Evolutionary conservation across 345 rosid genomes (phyloP).

Genomic region (Adansonia digitata): DNA sequence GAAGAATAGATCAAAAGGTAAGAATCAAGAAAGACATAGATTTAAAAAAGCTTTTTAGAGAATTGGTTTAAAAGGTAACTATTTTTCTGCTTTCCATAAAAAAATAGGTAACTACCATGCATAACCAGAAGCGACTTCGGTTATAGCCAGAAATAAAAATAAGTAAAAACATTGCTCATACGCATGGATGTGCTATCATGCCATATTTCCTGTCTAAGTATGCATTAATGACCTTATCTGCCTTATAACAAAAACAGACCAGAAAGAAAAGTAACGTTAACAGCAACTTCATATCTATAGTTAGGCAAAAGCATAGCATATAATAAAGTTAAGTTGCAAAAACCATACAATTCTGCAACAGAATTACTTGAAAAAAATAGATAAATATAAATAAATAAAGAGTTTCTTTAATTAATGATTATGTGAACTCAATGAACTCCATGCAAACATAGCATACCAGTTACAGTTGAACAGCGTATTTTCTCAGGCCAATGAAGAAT

Average conservation of each 20-base stretch:
- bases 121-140: background rate
- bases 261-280: background rate
- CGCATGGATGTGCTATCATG: background rate
- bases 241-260: background rate
- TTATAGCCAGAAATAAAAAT: slow-evolving; percentile 3
- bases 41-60: background rate
- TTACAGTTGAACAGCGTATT: background rate
- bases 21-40: slow-evolving; percentile 16
- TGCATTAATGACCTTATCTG: background rate
- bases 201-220: background rate
- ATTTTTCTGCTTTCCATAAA: background rate
- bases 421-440: background rate
- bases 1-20: background rate
- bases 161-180: background rate
- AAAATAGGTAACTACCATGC: background rate
- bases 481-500: background rate
- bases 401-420: background rate
- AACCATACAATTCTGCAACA: background rate
- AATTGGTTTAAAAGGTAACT: background rate
- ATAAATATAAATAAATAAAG: no score
- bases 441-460: background rate
- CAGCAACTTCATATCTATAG: background rate
- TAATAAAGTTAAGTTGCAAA: background rate
- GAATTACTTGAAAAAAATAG: background rate
- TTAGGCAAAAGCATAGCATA: background rate